A percentile compares a stretch with the other conserved stretches of the same genome.
phyloP scores from a whole-genome alignment of 352 stramenopile species.

The Globisporangium cylindrosporum region DNA sequence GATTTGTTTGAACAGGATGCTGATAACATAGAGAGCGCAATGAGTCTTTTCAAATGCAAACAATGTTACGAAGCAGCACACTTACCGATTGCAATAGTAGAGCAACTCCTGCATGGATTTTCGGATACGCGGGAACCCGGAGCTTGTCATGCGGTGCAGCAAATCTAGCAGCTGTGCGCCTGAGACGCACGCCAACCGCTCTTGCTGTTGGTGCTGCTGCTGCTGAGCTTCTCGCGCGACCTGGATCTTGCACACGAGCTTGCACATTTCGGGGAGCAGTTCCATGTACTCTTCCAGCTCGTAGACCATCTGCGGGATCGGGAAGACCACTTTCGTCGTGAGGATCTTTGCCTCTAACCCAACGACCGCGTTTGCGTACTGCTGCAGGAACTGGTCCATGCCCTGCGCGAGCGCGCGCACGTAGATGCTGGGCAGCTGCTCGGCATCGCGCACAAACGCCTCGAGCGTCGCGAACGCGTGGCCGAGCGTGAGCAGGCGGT shows the following conservation, averaged over 20 bases:
- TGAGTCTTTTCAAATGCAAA: not conserved
- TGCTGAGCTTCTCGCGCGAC: not conserved
- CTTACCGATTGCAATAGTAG: conserved; percentile 50
- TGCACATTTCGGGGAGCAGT: conserved; percentile 54
- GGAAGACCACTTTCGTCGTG: conserved; percentile 38
- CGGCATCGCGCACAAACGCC: conserved; percentile 34
- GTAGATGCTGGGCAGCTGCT: conserved; percentile 45
- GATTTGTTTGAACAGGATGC: conserved; percentile 78
- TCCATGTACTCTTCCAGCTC: conserved; percentile 66
- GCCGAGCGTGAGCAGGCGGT: conserved; percentile 56
- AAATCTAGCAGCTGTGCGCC: conserved; percentile 41
- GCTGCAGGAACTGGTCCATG: conserved; percentile 44
- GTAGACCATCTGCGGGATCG: conserved; percentile 60
- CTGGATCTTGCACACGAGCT: conserved; percentile 40
- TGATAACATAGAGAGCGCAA: conserved; percentile 16
- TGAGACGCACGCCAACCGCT: conserved; percentile 18
- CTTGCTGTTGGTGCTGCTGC: not conserved
- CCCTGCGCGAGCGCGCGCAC: conserved; percentile 55
- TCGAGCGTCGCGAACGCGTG: conserved; percentile 48
- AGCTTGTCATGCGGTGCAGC: conserved; percentile 39
- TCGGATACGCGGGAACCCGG: conserved; percentile 57
- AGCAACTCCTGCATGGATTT: conserved; percentile 55
- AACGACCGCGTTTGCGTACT: conserved; percentile 54
- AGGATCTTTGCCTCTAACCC: conserved; percentile 56
- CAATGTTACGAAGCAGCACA: not conserved